phyloP scores from a whole-genome alignment of 345 rosid species.

The Clausena lansium region DNA sequence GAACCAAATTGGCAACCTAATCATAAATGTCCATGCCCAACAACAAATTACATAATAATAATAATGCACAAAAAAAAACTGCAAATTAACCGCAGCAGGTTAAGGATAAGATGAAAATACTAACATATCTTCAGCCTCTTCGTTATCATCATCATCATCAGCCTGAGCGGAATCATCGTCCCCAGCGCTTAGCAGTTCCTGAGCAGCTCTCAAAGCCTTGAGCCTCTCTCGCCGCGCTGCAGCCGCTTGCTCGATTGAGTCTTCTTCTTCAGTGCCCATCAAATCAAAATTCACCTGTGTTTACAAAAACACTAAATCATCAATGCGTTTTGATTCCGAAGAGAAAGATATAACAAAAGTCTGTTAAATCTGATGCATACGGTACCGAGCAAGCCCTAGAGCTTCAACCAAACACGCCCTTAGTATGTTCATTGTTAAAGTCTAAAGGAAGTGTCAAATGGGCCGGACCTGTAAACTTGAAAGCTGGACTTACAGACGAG shows the following conservation, averaged over 20 bases:
- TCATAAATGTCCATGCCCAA: background rate
- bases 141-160: constrained; percentile 18
- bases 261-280: constrained; percentile 62
- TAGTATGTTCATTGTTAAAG: too few relatives aligned
- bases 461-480: background rate
- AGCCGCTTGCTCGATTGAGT: constrained; percentile 62
- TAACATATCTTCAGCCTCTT: constrained; percentile 19
- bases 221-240: constrained; percentile 77
- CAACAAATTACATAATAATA: background rate
- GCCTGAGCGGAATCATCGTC: constrained; percentile 39
- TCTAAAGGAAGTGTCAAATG: background rate
- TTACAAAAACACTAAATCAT: background rate
- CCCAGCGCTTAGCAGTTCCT: constrained; percentile 51
- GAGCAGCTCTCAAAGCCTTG: constrained; percentile 73
- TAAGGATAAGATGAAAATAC: background rate
- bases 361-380: too few relatives aligned
- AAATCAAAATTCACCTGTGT: background rate
- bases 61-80: too few relatives aligned
- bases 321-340: background rate
- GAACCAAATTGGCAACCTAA: background rate
- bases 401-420: too few relatives aligned
- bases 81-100: background rate
- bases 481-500: background rate
- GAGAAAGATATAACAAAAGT: too few relatives aligned
- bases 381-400: background rate